phyloP scores from a whole-genome alignment of 2,329 filamentous ascomycete genomes.

The Microdochium paspali region DNA sequence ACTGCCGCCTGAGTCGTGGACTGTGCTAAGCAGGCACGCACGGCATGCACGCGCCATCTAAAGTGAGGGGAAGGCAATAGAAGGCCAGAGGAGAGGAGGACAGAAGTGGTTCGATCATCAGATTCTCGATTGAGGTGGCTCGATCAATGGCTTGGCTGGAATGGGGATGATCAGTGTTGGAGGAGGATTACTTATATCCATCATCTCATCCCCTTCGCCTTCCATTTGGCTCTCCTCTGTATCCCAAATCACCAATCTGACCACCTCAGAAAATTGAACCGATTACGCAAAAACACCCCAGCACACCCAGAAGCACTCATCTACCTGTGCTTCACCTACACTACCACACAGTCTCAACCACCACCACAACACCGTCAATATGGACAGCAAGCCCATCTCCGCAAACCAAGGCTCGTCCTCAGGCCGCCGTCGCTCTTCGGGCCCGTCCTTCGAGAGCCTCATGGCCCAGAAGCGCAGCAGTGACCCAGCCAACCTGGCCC shows the following conservation, averaged over 20 bases:
- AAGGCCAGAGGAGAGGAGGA: not conserved
- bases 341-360: not conserved
- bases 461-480: constrained; percentile 38
- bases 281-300: too few relatives aligned
- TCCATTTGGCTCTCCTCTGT: too few relatives aligned
- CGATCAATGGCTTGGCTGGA: not conserved
- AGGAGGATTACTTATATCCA: too few relatives aligned
- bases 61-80: not conserved
- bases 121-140: not conserved
- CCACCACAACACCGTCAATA: not conserved
- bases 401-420: not conserved
- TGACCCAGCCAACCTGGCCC: constrained; percentile 29
- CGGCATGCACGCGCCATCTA: not conserved
- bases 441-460: constrained; percentile 41
- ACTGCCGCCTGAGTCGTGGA: not conserved
- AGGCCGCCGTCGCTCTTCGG: constrained; percentile 26
- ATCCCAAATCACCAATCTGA: too few relatives aligned
- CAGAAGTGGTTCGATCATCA: not conserved
- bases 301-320: too few relatives aligned
- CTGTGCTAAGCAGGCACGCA: not conserved
- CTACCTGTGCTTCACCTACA: not conserved
- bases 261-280: too few relatives aligned
- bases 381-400: not conserved
- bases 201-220: too few relatives aligned
- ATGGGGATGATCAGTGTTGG: not conserved